Evolutionary conservation across 768 basidiomycete genomes (phyloP).

Genomic region (Auricularia auricula-judae): DNA sequence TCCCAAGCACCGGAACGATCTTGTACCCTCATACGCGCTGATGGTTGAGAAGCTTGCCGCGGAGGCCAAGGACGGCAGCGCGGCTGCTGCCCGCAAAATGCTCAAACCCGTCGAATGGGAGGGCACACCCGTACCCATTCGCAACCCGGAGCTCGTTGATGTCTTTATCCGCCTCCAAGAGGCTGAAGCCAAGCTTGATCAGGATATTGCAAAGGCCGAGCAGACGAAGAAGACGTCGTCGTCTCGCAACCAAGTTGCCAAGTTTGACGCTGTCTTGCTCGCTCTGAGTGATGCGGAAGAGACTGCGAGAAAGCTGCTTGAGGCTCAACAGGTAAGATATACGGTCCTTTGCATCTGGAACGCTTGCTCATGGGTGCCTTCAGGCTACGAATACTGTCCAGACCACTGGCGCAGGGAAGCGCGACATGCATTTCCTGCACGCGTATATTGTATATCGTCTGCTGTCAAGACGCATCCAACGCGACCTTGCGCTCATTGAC

Average conservation of each 20-base stretch:
- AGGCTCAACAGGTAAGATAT: constrained; percentile 65
- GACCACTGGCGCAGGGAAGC: constrained; percentile 31
- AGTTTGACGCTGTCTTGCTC: constrained; percentile 76
- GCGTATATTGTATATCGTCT: constrained; percentile 82
- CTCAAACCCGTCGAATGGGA: constrained; percentile 66
- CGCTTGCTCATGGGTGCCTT: constrained; percentile 1
- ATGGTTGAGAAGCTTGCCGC: constrained; percentile 39
- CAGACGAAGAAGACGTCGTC: constrained; percentile 21
- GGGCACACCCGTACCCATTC: constrained; percentile 68
- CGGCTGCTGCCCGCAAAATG: constrained; percentile 36
- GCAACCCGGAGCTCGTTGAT: constrained; percentile 86
- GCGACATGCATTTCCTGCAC: constrained; percentile 78
- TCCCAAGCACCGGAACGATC: constrained; percentile 39
- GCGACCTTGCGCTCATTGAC: constrained; percentile 72
- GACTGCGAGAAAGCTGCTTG: constrained; percentile 65
- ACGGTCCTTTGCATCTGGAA: background rate
- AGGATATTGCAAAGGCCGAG: constrained; percentile 16
- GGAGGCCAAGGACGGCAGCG: constrained; percentile 26
- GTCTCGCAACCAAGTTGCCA: constrained; percentile 69
- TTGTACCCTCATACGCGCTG: constrained; percentile 53
- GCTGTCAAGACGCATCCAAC: constrained; percentile 75
- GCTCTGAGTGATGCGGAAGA: constrained; percentile 86
- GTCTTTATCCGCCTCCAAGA: constrained; percentile 75
- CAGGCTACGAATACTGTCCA: constrained; percentile 13
- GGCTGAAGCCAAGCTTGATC: constrained; percentile 50